Evolutionary conservation across 192 early-diverging fungal species (phyloP).

Genomic region (Paraglomus brasilianum): DNA sequence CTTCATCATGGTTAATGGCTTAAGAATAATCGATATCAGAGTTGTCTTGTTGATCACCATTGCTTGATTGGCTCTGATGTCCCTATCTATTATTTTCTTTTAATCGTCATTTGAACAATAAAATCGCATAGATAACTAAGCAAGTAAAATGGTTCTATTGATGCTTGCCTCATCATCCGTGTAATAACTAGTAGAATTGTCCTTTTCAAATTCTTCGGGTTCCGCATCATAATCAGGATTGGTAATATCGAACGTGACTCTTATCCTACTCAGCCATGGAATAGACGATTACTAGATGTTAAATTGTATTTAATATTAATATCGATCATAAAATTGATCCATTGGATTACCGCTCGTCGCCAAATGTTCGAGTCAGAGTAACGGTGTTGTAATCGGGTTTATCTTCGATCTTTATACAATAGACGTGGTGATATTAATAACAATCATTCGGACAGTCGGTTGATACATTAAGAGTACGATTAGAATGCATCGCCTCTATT

Average conservation of each 20-base stretch:
- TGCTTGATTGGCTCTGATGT: too few species aligned
- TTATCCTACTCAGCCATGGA: slow-evolving; percentile 27
- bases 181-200: too few species aligned
- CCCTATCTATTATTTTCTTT: too few species aligned
- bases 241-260: slow-evolving; percentile 5
- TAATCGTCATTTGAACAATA: too few species aligned
- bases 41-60: background rate
- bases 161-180: too few species aligned
- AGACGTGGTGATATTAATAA: background rate
- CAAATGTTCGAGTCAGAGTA: slow-evolving; percentile 77
- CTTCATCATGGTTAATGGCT: background rate
- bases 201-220: slow-evolving; percentile 51
- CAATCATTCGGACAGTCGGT: background rate
- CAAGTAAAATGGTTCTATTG: too few species aligned
- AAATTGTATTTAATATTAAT: background rate
- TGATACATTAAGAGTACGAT: background rate
- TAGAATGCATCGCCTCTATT: too few species aligned
- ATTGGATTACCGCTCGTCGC: slow-evolving; percentile 76
- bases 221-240: slow-evolving; percentile 9
- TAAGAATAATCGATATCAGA: background rate
- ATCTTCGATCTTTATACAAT: slow-evolving; percentile 68
- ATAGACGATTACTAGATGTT: background rate
- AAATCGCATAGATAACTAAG: too few species aligned
- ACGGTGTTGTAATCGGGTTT: slow-evolving; percentile 78
- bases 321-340: background rate